These are phyloP conservation scores for Saposhnikovia divaricata DNA, from an alignment of 129 eudicot species.

Conservation along the genomic window DNA sequence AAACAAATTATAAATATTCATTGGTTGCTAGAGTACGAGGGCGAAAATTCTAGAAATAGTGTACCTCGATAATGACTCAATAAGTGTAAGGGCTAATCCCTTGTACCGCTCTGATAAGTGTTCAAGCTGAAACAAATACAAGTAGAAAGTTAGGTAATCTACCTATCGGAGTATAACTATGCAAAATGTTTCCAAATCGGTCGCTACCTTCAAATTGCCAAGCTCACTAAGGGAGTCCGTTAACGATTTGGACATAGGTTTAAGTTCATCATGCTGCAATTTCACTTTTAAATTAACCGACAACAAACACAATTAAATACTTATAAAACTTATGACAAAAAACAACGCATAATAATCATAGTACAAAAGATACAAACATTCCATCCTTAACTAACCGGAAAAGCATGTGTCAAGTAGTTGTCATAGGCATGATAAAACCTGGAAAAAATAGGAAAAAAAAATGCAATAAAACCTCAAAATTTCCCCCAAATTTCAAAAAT, in stretches of 20 bases:
- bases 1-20: too few relatives aligned
- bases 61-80: too few relatives aligned
- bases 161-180: too few relatives aligned
- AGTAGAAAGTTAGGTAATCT: too few relatives aligned
- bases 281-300: constrained; percentile 2
- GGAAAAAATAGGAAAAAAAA: constrained; percentile 21
- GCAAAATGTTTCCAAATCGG: constrained; percentile 22
- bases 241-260: constrained; percentile 74
- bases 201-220: constrained; percentile 78
- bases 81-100: too few relatives aligned
- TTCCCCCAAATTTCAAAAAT: background rate
- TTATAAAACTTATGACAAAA: background rate
- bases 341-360: background rate
- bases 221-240: constrained; percentile 89
- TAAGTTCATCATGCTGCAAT: constrained; percentile 93
- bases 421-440: constrained; percentile 99
- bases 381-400: constrained; percentile 51
- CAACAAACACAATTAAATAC: background rate
- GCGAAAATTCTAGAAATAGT: too few relatives aligned
- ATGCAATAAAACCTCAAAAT: background rate
- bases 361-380: background rate
- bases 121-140: too few relatives aligned
- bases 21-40: too few relatives aligned
- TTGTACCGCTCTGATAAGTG: too few relatives aligned
- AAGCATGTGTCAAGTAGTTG: constrained; percentile 79